These are phyloP conservation scores for Ceratobasidium sp. DNA, from an alignment of 1,284 basidiomycete genomes.

Conservation along the genomic window DNA sequence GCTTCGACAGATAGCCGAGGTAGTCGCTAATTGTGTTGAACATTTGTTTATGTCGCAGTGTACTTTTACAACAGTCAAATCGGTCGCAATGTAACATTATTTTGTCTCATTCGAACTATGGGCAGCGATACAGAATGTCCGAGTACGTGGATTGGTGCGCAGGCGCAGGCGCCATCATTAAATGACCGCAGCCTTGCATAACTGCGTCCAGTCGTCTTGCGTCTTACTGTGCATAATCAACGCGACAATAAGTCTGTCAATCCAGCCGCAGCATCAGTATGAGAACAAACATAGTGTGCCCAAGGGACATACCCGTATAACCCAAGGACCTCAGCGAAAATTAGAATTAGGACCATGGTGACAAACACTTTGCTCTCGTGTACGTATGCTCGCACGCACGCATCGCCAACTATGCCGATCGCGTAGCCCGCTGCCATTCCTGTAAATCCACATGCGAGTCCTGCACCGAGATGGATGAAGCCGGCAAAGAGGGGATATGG, in stretches of 20 bases:
- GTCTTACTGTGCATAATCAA: slow-evolving; percentile 87
- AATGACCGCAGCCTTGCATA: neutral
- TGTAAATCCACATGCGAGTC: slow-evolving; percentile 87
- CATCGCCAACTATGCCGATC: slow-evolving; percentile 96
- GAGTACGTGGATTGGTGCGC: neutral
- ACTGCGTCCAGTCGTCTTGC: neutral
- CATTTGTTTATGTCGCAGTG: neutral
- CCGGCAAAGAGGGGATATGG: slow-evolving; percentile 73
- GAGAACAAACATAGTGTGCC: no score
- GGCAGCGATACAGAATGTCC: neutral
- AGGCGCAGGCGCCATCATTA: neutral
- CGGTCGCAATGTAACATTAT: slow-evolving; percentile 38
- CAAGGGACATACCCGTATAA: no score
- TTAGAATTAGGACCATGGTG: slow-evolving; percentile 84
- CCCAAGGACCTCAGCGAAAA: slow-evolving; percentile 83
- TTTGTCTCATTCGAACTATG: slow-evolving; percentile 16
- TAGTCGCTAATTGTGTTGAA: slow-evolving; percentile 8
- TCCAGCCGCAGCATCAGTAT: neutral
- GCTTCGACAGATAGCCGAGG: slow-evolving; percentile 22
- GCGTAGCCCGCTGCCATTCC: slow-evolving; percentile 93
- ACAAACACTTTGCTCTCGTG: slow-evolving; percentile 96
- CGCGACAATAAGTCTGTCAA: slow-evolving; percentile 83
- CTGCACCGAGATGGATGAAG: slow-evolving; percentile 91
- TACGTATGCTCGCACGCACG: slow-evolving; percentile 90
- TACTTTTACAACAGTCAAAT: slow-evolving; percentile 1